A percentile compares a stretch with the other conserved stretches of the same genome.
Conservation (phyloP, 192 early-diverging fungal genomes). For the Coemansia sp. region DNA sequence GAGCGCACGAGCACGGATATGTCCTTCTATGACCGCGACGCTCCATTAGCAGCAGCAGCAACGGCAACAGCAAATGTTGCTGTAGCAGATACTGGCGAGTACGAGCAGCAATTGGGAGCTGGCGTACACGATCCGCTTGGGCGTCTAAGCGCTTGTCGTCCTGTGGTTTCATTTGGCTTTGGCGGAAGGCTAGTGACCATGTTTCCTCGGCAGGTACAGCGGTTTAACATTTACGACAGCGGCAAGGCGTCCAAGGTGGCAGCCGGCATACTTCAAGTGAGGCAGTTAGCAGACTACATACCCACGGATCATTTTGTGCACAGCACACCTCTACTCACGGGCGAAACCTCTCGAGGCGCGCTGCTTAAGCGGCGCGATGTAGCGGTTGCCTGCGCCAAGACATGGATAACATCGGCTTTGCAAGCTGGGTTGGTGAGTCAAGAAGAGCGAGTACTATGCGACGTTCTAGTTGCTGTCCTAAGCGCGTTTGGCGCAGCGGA, state of each 20-base stretch:
- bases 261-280: slow-evolving; percentile 59
- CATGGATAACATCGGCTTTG: slow-evolving; percentile 15
- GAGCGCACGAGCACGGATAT: slow-evolving; percentile 33
- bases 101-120: slow-evolving; percentile 3
- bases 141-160: slow-evolving; percentile 44
- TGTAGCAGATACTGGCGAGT: neutral
- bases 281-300: slow-evolving; percentile 54
- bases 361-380: slow-evolving; percentile 58
- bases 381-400: slow-evolving; percentile 31
- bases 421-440: neutral
- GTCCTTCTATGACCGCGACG: slow-evolving; percentile 23
- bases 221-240: slow-evolving; percentile 50
- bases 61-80: neutral
- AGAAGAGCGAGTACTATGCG: slow-evolving; percentile 33
- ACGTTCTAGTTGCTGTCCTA: slow-evolving; percentile 29
- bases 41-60: neutral
- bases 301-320: slow-evolving; percentile 7
- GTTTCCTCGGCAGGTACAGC: slow-evolving; percentile 66
- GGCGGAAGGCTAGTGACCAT: slow-evolving; percentile 69
- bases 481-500: slow-evolving; percentile 26
- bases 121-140: slow-evolving; percentile 29
- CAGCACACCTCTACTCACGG: slow-evolving; percentile 60
- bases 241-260: slow-evolving; percentile 49
- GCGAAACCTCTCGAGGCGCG: slow-evolving; percentile 64
- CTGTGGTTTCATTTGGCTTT: slow-evolving; percentile 74